Base-by-base conservation (phyloP, 129 eudicot genomes). In the Escallonia herrerae region DNA sequence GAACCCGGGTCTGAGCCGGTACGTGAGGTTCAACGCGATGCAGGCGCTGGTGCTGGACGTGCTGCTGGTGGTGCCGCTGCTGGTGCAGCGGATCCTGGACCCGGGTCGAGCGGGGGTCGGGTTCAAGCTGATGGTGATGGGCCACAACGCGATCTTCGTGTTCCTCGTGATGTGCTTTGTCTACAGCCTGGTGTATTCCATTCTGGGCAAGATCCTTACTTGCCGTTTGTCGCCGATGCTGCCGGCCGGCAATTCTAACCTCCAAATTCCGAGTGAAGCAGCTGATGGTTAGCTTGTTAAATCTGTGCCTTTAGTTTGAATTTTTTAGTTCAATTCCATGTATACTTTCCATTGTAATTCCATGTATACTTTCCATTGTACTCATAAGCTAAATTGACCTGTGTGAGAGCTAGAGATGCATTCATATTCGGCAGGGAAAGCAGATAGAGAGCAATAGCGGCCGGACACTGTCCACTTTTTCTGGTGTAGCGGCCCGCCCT, bases 221-320 rank as follows among this genome's bases (percentile, higher is more conserved):
- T 94, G 90, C 96, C 99, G 3, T 68, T 88, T 62, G 95, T 94
- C 43, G 96, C 91, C 44, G 95, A 89, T 40, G 99, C 99, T 72
- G 99, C 99, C 49, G 87, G 83, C n/a, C 79, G 95, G 46, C 99
- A 94, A 48, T 55, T 91, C 41, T 87, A 83, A 86, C 5, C 7
- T 12, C 33, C 33, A 22, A 22, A 22, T 22, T 22, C 33, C 33
- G 33, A 22, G 33, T 22, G 33, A 22, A 22, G 33, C 33, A 22
- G 33, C 33, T 22, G 33, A 22, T 22, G 33, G 33, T 22, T 22
- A 22, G 33, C 33, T 22, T 22, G 33, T 22, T 22, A 22, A 22
- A 22, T 22, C 0, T 22, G 33, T 22, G 33, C 33, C 33, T 22
- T 22, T 22, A 22, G 33, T 22, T 22, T 22, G 33, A 1, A 22